phyloP scores from a whole-genome alignment of 2,329 filamentous ascomycete genomes.

The Rachicladosporium sp. region DNA sequence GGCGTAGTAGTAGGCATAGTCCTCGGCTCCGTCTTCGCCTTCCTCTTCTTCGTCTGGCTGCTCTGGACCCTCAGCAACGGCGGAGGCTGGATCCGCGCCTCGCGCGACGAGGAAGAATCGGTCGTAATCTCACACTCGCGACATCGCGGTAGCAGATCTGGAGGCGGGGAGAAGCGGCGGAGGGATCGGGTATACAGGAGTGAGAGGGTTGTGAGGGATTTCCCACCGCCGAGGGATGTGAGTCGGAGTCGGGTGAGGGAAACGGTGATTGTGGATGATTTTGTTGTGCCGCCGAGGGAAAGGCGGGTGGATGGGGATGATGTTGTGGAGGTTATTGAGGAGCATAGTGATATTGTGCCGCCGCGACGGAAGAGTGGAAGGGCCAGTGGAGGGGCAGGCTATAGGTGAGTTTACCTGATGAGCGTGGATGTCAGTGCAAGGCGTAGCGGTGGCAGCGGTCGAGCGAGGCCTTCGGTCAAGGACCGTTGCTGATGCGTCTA shows the following conservation, averaged over 20 bases:
- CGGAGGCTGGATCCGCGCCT: slow-evolving; percentile 17
- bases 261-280: slow-evolving; percentile 32
- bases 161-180: slow-evolving; percentile 10
- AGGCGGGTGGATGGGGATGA: slow-evolving; percentile 37
- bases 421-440: too few species aligned
- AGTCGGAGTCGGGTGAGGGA: slow-evolving; percentile 20
- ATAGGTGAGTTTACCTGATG: slow-evolving; percentile 31
- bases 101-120: slow-evolving; percentile 19
- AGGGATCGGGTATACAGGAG: slow-evolving; percentile 21
- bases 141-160: slow-evolving; percentile 2
- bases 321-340: slow-evolving; percentile 48
- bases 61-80: slow-evolving; percentile 29
- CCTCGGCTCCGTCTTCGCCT: slow-evolving; percentile 41
- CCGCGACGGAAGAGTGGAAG: slow-evolving; percentile 27
- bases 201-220: slow-evolving; percentile 23
- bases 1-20: slow-evolving; percentile 50
- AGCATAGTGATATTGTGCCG: slow-evolving; percentile 34
- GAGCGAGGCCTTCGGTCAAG: too few species aligned
- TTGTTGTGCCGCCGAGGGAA: slow-evolving; percentile 14
- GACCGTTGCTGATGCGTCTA: too few species aligned
- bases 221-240: slow-evolving; percentile 10
- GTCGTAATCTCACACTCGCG: slow-evolving; percentile 15
- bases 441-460: too few species aligned
- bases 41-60: slow-evolving; percentile 42
- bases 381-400: slow-evolving; percentile 27